Conservation (phyloP, 192 early-diverging fungal species). For the Pilobolus umbonatus region DNA sequence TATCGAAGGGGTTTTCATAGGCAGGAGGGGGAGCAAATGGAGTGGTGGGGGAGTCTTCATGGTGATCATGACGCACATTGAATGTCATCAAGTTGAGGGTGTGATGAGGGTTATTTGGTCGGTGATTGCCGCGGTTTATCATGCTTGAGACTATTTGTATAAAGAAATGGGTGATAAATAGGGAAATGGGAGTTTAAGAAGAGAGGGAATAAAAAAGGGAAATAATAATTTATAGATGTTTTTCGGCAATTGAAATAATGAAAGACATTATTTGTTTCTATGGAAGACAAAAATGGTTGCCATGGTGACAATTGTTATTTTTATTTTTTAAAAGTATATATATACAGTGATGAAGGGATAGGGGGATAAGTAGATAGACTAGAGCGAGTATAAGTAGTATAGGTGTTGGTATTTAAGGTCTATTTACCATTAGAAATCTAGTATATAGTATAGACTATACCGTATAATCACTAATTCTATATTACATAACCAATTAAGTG, state of each 20-base stretch:
- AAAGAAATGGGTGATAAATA: neutral
- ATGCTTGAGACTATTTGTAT: neutral
- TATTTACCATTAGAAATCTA: too few species aligned
- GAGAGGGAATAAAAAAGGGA: neutral
- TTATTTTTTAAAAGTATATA: slow-evolving; percentile 5
- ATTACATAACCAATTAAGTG: neutral
- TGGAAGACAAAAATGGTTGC: neutral
- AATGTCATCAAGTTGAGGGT: slow-evolving; percentile 28
- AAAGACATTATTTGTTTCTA: neutral
- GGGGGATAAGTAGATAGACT: neutral
- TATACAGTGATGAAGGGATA: neutral
- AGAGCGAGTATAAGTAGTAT: neutral
- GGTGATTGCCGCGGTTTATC: too few species aligned
- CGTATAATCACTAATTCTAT: too few species aligned
- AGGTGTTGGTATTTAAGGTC: too few species aligned
- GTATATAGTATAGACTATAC: too few species aligned
- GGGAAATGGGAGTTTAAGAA: neutral
- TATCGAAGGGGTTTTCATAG: neutral
- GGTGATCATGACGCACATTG: slow-evolving; percentile 29
- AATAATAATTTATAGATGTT: neutral
- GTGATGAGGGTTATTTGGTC: too few species aligned
- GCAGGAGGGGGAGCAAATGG: slow-evolving; percentile 15
- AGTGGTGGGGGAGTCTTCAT: neutral
- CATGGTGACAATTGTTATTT: too few species aligned
- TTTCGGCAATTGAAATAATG: neutral